phyloP scores from a whole-genome alignment of 495 filamentous ascomycete genomes.

The Daldinia grandis region DNA sequence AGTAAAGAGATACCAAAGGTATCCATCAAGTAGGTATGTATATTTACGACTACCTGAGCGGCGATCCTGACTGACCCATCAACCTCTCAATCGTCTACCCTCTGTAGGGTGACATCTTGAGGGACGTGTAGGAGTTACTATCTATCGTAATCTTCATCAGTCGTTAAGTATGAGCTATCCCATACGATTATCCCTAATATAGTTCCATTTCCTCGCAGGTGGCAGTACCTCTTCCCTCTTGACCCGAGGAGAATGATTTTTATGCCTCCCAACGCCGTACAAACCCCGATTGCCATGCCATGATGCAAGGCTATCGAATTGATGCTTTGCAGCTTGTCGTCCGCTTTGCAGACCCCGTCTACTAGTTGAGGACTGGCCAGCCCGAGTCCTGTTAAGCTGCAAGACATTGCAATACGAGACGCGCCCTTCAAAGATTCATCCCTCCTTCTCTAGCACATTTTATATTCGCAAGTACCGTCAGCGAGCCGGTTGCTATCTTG shows the following conservation, averaged over 20 bases:
- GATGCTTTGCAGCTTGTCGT: slow-evolving; percentile 14
- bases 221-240: slow-evolving; percentile 3
- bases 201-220: background rate
- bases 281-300: slow-evolving; percentile 30
- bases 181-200: background rate
- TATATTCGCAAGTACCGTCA: slow-evolving; percentile 79
- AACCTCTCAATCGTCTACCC: slow-evolving; percentile 28
- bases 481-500: slow-evolving; percentile 72
- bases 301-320: slow-evolving; percentile 20
- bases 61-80: slow-evolving; percentile 36
- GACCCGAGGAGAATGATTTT: slow-evolving; percentile 16
- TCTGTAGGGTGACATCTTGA: slow-evolving; percentile 15
- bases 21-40: slow-evolving; percentile 13
- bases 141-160: slow-evolving; percentile 41
- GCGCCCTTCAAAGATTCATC: background rate
- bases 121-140: slow-evolving; percentile 41
- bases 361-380: background rate
- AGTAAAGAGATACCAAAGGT: background rate
- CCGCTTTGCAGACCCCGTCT: slow-evolving; percentile 1
- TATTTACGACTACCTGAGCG: background rate
- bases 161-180: slow-evolving; percentile 16
- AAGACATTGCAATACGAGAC: slow-evolving; percentile 7
- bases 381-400: background rate
- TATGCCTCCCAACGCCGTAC: slow-evolving; percentile 35
- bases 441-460: slow-evolving; percentile 79